These are phyloP conservation scores for Wallacemonas sp. DNA, from an alignment of 208 protist species.

Conservation along the genomic window DNA sequence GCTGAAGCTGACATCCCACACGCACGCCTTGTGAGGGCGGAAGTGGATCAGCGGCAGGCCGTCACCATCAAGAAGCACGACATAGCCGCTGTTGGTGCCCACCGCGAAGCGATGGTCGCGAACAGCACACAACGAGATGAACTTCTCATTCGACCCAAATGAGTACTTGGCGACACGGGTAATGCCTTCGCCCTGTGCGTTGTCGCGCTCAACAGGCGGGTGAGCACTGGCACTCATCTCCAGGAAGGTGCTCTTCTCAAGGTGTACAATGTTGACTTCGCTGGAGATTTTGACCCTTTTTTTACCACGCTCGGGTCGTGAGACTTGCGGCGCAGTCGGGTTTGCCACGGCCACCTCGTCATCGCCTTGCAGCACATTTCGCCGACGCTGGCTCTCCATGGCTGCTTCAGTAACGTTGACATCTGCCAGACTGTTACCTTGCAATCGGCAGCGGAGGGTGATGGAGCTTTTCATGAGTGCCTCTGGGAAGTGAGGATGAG, in stretches of 20 bases:
- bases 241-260: slow-evolving; percentile 88
- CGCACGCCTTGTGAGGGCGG: slow-evolving; percentile 85
- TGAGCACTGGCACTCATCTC: slow-evolving; percentile 84
- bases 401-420: slow-evolving; percentile 68
- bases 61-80: slow-evolving; percentile 83
- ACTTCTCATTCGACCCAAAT: slow-evolving; percentile 85
- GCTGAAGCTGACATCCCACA: slow-evolving; percentile 87
- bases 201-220: slow-evolving; percentile 42
- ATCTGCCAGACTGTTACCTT: slow-evolving; percentile 54
- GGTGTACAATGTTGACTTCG: slow-evolving; percentile 85
- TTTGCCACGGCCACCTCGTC: slow-evolving; percentile 20
- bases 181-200: slow-evolving; percentile 55
- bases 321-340: slow-evolving; percentile 43
- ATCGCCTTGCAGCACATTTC: slow-evolving; percentile 51
- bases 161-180: slow-evolving; percentile 80
- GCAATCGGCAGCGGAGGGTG: slow-evolving; percentile 78
- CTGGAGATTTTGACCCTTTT: slow-evolving; percentile 84
- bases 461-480: slow-evolving; percentile 69
- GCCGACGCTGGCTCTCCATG: slow-evolving; percentile 55
- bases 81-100: slow-evolving; percentile 86
- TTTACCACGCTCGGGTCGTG: slow-evolving; percentile 22
- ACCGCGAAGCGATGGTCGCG: slow-evolving; percentile 83
- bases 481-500: slow-evolving; percentile 89
- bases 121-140: slow-evolving; percentile 87
- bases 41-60: slow-evolving; percentile 88